These are phyloP conservation scores for Phytophthora citricola DNA, from an alignment of 352 stramenopile genomes.

Conservation along the genomic window DNA sequence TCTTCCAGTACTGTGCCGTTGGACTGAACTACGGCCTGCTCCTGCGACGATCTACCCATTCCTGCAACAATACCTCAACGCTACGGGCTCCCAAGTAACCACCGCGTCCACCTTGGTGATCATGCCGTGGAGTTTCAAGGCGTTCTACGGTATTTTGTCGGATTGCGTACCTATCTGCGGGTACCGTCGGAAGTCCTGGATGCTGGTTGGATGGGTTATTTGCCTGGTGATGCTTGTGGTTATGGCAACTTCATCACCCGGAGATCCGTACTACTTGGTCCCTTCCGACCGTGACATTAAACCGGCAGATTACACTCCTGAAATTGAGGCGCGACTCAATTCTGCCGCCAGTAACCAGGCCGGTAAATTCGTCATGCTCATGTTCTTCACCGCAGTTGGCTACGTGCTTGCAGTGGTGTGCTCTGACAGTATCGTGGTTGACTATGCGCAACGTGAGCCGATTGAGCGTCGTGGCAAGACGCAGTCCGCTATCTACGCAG, in stretches of 20 bases:
- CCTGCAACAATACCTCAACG: conserved; percentile 50
- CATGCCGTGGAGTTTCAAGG: conserved; percentile 73
- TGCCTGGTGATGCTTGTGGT: conserved; percentile 35
- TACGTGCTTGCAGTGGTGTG: conserved; percentile 65
- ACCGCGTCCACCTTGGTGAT: conserved; percentile 45
- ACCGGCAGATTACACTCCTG: conserved; percentile 20
- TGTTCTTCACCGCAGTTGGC: conserved; percentile 57
- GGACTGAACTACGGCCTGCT: conserved; percentile 39
- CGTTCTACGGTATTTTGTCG: conserved; percentile 35
- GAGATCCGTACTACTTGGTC: conserved; percentile 43
- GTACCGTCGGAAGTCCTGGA: conserved; percentile 26
- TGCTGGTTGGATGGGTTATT: conserved; percentile 51
- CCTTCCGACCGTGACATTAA: conserved; percentile 26
- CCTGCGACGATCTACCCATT: conserved; percentile 49
- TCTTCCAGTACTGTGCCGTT: conserved; percentile 48
- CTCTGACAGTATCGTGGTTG: conserved; percentile 51
- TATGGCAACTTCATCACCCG: conserved; percentile 29
- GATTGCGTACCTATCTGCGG: conserved; percentile 75
- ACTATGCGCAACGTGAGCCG: conserved; percentile 45
- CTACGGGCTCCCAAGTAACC: conserved; percentile 27
- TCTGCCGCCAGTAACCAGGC: conserved; percentile 18
- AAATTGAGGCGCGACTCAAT: conserved; percentile 34
- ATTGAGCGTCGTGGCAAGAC: conserved; percentile 35
- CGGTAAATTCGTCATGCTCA: conserved; percentile 47
- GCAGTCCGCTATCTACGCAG: conserved; percentile 47